Evolutionary conservation across 257 asterid genomes (phyloP), one percentile per base, ranked within the genome.

Genomic region (Plantago major): DNA sequence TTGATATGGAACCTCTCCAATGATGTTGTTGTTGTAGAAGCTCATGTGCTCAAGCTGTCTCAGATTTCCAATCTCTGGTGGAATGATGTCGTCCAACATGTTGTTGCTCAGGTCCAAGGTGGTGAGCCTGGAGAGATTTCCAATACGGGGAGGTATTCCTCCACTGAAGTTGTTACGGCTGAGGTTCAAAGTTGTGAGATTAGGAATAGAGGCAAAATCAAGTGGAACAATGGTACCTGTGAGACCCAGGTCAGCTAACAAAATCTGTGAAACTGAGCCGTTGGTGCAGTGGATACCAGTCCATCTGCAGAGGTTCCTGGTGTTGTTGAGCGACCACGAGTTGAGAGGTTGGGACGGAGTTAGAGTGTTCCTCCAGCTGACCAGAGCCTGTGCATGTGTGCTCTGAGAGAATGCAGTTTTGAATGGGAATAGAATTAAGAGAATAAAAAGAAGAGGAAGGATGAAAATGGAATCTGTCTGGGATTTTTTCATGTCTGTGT

Each of bases 31-130:
- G 86, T 78, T 73, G 68, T 30, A 63, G n/a, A 92, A 67, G 63
- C 78, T 79, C 13, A 91, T 57, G 75, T 68, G 65, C 16, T 56
- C 73, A 51, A 91, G 62, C 67, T 67, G 76, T 28, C 46, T 80
- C 80, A 91, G 67, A 11, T 61, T 72, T 3, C 87, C 95, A 44
- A 88, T 86, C 75, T 86, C 84, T 10, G 77, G 46, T 7, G 98
- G 96, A 67, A 88, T 73, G 48, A 65, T 1, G 12, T 57, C 82
- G 0, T 5, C 74, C 0, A 88, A 66, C 5, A 64, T 4, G 33
- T 91, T 91, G 78, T 62, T 78, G 71, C 95, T 70, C 42, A 92
- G 63, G 82, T 92, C 98, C 83, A 92, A 61, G 78, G 63, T 71
- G 12, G 58, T 60, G 55, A 89, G 81, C 73, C 60, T 68, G 58